Conservation (phyloP, 2,329 filamentous ascomycete species). For the Dothistroma septosporum region DNA sequence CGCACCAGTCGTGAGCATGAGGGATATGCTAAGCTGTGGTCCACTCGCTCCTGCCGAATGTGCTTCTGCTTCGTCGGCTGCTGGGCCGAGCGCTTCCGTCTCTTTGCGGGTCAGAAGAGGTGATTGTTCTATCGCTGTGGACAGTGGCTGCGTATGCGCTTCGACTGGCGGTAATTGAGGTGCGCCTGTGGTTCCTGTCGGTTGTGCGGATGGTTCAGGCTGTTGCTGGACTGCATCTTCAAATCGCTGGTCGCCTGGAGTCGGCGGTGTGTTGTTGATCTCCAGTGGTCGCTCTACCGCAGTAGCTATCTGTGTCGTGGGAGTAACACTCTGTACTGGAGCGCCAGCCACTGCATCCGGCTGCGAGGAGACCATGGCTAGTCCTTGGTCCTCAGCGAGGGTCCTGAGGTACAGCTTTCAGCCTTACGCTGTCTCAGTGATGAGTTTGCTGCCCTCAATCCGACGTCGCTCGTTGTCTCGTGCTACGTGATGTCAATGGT, state of each 20-base stretch:
- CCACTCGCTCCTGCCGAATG: slow-evolving; percentile 35
- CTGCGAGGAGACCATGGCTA: slow-evolving; percentile 1
- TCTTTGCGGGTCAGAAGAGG: slow-evolving; percentile 36
- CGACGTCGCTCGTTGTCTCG: background rate
- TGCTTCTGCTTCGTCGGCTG: slow-evolving; percentile 42
- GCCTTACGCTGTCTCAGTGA: background rate
- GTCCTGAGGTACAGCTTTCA: background rate
- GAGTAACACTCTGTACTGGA: slow-evolving; percentile 1
- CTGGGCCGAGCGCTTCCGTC: slow-evolving; percentile 47
- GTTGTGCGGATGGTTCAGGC: background rate
- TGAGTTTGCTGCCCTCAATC: background rate
- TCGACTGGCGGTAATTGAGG: background rate
- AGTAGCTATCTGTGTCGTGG: background rate
- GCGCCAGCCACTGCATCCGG: slow-evolving; percentile 20
- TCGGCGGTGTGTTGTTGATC: slow-evolving; percentile 1
- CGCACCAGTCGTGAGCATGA: slow-evolving; percentile 71
- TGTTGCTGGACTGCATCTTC: slow-evolving; percentile 7
- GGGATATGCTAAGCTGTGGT: slow-evolving; percentile 64
- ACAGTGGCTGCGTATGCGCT: slow-evolving; percentile 5
- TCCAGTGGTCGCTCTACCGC: background rate
- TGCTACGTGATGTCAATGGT: background rate
- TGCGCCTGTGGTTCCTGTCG: background rate
- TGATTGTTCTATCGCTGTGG: slow-evolving; percentile 9
- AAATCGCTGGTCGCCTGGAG: slow-evolving; percentile 6
- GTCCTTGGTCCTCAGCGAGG: background rate